Evolutionary conservation across 2,329 filamentous ascomycete genomes (phyloP), one percentile per base, ranked within the genome.

Genomic region (Pseudogymnoascus sp.): DNA sequence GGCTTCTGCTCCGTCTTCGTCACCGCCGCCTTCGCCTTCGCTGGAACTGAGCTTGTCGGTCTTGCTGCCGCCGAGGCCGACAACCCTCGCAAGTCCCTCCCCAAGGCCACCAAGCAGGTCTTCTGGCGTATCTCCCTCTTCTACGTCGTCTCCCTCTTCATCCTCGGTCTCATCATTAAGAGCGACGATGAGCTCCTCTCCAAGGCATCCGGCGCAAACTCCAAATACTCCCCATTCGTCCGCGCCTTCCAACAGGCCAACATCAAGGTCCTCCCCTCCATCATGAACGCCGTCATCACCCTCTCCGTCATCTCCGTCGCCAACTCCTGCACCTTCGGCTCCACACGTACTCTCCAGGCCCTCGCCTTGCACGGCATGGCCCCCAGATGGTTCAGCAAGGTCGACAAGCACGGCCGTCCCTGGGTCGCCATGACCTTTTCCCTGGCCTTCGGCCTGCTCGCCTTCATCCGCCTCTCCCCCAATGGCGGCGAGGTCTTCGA

Each of bases 1-100:
- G 85, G 85, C 42, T 81, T 87, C 69, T 87, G 83, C 72, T 78
- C 79, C 64, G 83, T 86, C 50, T 87, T 87, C 69, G 83, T 87
- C 64, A 86, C 83, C 28, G 83, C 83, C 17, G 82, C 84, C 2
- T 87, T 87, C 68, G 78, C 83, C 59, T 87, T 86, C 72, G 79
- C 81, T 50, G 84, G 85, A 67, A 86, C 83, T 23, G 85, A 87
- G 73, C 75, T 87, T 38, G 82, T 85, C 47, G 84, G 84, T 71
- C 75, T 86, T 50, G 82, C 83, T 23, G 83, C 83, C 40, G 83
- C 83, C 21, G 83, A 86, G 72, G 82, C 83, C 9, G 76, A 76
- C 19, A 83, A 85, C 66, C 83, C 83, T 36, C 76, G 78, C 64
- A 83, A 78, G 68, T 75, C 76, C 5, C 73, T 80, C 28, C 78